Base-by-base conservation (phyloP, 768 basidiomycete genomes). In the Rhizopogon salebrosus region DNA sequence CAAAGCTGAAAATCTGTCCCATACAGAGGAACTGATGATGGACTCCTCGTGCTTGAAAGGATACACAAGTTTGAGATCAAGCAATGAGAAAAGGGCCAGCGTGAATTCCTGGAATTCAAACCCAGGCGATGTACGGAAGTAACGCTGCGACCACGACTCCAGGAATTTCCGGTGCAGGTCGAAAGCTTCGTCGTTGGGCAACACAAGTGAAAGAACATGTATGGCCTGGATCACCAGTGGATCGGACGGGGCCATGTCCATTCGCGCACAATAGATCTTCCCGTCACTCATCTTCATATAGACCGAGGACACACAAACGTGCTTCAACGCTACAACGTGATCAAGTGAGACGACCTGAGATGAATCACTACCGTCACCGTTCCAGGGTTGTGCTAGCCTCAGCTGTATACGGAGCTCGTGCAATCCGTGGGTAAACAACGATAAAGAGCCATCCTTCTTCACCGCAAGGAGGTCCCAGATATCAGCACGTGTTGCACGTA, bases 401-500 rank as follows among this genome's bases (percentile, higher is more conserved):
- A 79, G 34, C 36, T 64, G 58, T 18, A 80, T 62, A 22, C 75
- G 72, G 9, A 82, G 52, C 57, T 72, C 69, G n/a, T 66, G 65
- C 9, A 73, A 58, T 1, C 85, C 87, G 57, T 89, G 85, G 0
- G 85, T 89, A 36, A 87, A 67, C 3, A 93, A 62, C 0, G 71
- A 66, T 9, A 92, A 66, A 8, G 65, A 65, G 27, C 82, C 76
- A 42, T 80, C 73, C 3, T 82, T 76, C 43, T 78, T 81, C 43
- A 91, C 67, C 14, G 87, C 67, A 4, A 95, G 68, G 9, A 93
- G 71, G 65, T 97, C 94, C 64, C 75, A 75, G 13, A 91, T 74
- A 13, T 74, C 70, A 6, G 70, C 69, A 18, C 93, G 81, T 3
- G 86, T 87, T 1, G 83, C 79, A 18, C 78, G 72, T 36, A 93